Conservation (phyloP, 139 green algal genomes). For the Ettlia oleoabundans region DNA sequence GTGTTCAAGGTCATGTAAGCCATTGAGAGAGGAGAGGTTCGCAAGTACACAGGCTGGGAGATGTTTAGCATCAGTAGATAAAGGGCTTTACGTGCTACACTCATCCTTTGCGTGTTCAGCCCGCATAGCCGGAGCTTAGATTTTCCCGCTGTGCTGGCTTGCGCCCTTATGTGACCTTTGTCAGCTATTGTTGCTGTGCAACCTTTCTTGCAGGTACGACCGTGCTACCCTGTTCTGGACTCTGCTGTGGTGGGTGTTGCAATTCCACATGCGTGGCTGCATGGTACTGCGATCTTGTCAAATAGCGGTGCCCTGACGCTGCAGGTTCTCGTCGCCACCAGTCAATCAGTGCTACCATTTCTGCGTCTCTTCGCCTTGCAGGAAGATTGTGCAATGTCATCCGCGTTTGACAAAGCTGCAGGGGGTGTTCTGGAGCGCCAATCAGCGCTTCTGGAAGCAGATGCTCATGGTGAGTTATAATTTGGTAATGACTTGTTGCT, state of each 20-base stretch:
- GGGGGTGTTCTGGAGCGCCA: slow-evolving; percentile 61
- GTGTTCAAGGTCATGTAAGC: slow-evolving; percentile 47
- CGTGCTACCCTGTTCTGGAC: slow-evolving; percentile 67
- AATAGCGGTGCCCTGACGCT: too few species aligned
- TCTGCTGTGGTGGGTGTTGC: slow-evolving; percentile 48
- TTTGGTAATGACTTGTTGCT: too few species aligned
- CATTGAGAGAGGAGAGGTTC: neutral
- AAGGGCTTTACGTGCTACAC: too few species aligned
- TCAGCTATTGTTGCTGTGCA: too few species aligned
- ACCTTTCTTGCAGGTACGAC: slow-evolving; percentile 88
- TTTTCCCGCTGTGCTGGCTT: neutral
- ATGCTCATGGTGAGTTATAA: slow-evolving; percentile 30
- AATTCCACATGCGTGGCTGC: too few species aligned
- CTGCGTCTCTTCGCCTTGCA: slow-evolving; percentile 27
- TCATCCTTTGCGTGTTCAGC: too few species aligned
- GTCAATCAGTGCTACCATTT: neutral
- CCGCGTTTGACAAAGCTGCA: slow-evolving; percentile 24
- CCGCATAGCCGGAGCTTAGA: too few species aligned
- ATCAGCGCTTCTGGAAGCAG: slow-evolving; percentile 77
- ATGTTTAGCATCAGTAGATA: too few species aligned
- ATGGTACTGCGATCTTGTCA: too few species aligned
- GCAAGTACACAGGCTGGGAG: neutral
- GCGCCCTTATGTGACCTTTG: too few species aligned
- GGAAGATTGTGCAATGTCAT: slow-evolving; percentile 19
- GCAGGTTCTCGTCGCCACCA: too few species aligned